Conservation (phyloP, 2,329 filamentous ascomycete species). For the Claviceps pusilla region DNA sequence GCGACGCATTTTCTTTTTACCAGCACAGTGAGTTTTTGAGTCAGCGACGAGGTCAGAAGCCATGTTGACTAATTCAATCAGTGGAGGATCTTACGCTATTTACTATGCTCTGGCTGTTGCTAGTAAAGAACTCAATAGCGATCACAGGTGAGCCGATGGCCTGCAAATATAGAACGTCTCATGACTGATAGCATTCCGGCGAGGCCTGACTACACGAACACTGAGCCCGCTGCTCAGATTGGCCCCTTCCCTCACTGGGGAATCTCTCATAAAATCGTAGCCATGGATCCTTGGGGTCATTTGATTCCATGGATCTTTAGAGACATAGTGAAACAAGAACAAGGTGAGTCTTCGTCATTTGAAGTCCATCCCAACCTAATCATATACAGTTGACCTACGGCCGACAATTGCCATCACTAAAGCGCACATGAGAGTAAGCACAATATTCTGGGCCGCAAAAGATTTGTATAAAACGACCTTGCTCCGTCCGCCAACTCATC, state of each 20-base stretch:
- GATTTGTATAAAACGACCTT: neutral
- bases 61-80: constrained; percentile 6
- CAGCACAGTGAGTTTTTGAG: constrained; percentile 21
- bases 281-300: constrained; percentile 92
- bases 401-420: constrained; percentile 86
- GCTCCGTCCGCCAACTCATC: neutral
- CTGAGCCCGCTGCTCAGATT: constrained; percentile 78
- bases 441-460: neutral
- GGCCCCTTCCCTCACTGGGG: constrained; percentile 83
- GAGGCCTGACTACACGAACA: constrained; percentile 53
- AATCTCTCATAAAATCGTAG: constrained; percentile 85
- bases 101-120: constrained; percentile 90
- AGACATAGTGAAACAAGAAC: constrained; percentile 60
- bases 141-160: constrained; percentile 44
- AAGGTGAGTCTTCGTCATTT: constrained; percentile 28
- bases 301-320: constrained; percentile 71
- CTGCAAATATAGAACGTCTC: neutral
- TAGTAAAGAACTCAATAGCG: constrained; percentile 69
- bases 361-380: constrained; percentile 5
- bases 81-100: constrained; percentile 83
- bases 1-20: neutral
- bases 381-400: constrained; percentile 53
- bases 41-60: neutral
- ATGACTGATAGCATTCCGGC: constrained; percentile 4
- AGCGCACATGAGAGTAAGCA: constrained; percentile 66